Base-by-base conservation (phyloP, 352 stramenopile species). In the Pythium rhizo-oryzae region DNA sequence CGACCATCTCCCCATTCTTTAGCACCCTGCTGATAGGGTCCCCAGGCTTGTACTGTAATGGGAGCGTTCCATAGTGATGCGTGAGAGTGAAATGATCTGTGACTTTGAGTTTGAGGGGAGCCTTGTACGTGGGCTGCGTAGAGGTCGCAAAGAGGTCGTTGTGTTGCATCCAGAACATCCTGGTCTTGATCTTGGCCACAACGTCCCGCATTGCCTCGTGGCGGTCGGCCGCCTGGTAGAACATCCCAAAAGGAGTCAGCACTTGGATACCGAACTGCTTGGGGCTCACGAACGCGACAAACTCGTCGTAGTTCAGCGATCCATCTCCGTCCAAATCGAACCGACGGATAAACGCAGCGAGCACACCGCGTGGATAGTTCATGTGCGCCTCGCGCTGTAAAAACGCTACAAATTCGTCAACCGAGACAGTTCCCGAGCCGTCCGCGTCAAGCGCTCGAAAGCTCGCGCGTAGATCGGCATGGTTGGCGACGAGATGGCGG, bases 141-240 rank as follows among this genome's bases (percentile, higher is more conserved):
- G 44, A 49, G 4, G 18, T 57, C 0, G 75, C 56, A 16, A 81
- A 77, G 6, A 84, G 55, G 67, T 87, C 69, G 50, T 81, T 87
- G 71, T 87, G 79, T 64, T 87, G 75, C 60, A 85, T 74, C 79
- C 79, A 87, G 53, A 87, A 87, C 54, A 87, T 71, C 16, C 79
- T 68, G 15, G 76, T 83, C 54, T 72, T 62, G 67, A 87, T 78
- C 37, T 77, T 82, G 12, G 67, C 64, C 2, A 81, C 71, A 7
- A 82, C 69, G 11, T 73, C 54, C 6, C 37, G 18, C 69, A 85
- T 81, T 4, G 24, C 51, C 21, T 76, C 69, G 1, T 70, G 59
- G 0, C 71, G 70, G 19, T 80, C 67, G 11, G 72, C 51, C 0
- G 68, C 46, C 25, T 78, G 59, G 57, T 85, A 79, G 44, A 84